Evolutionary conservation across 176 grass and related monocot species (phyloP), one percentile per base, ranked within the genome.

Genomic region (Eleusine coracana): DNA sequence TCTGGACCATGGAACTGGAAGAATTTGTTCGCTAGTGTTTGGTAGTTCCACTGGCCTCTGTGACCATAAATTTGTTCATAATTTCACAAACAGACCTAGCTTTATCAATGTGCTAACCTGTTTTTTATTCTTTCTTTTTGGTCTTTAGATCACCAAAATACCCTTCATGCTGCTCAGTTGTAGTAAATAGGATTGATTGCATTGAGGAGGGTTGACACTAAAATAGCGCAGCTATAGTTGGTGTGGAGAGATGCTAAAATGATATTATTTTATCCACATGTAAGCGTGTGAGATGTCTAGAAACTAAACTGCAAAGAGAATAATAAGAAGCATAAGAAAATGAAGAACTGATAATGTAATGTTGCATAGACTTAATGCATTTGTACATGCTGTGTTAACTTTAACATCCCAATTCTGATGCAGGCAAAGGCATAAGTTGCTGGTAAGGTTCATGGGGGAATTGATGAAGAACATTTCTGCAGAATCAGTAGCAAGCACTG

Each of bases 361-460:
- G 2, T 13, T 68, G 48, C 29, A 48, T 78, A 16, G 34, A 70
- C 23, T 34, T 18, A 42, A 63, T 46, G 18, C 68, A 36, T 67
- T 23, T 73, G 12, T 56, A 58, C 72, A 18, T 10, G 38, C 0
- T 46, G 16, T 80, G 20, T 61, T 6, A 29, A 46, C 41, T 31
- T 42, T 83, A 60, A 70, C 77, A 69, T 70, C 76, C 3, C 71
- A 36, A 52, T 92, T 76, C 3, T 75, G 42, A 61, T 92, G 63
- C 77, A 92, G 90, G 87, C 90, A 71, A 92, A 92, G 58, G 83
- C 88, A 3, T 92, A 77, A 46, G 8, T 3, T 8, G 66, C 13
- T 37, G 2, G 25, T 42, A 45, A 74, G 80, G 37, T 78, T 40
- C 68, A 40, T 55, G 25, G 50, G 70, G 18, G 68, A 51, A 80